These are phyloP conservation scores for Chytridiales sp. DNA, from an alignment of 371 early-diverging fungal genomes.

Conservation along the genomic window DNA sequence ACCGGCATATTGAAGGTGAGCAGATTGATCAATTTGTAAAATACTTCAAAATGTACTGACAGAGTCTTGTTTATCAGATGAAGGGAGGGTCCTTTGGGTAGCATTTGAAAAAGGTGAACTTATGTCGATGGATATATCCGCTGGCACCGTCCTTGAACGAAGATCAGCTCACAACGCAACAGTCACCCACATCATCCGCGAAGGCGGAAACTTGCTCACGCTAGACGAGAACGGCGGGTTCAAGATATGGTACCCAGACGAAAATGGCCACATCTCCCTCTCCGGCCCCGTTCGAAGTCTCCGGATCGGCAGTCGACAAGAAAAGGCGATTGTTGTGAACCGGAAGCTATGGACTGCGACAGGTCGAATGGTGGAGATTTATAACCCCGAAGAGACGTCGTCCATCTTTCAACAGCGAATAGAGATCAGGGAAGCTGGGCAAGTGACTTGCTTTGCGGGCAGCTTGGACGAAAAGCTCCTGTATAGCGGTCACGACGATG, in stretches of 20 bases:
- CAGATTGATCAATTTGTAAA: not conserved
- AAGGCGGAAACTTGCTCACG: conserved; percentile 66
- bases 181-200: conserved; percentile 64
- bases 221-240: conserved; percentile 72
- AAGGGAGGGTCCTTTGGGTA: conserved; percentile 65
- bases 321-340: conserved; percentile 48
- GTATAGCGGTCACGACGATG: conserved; percentile 77
- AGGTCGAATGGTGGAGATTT: conserved; percentile 54
- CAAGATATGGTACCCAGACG: conserved; percentile 63
- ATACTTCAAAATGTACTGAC: not conserved
- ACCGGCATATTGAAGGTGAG: conserved; percentile 17
- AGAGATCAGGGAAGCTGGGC: conserved; percentile 55
- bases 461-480: conserved; percentile 33
- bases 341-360: conserved; percentile 63
- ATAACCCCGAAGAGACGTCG: conserved; percentile 31
- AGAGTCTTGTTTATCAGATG: conserved; percentile 26
- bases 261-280: conserved; percentile 17
- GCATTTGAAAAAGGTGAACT: conserved; percentile 63
- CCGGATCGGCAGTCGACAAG: conserved; percentile 37
- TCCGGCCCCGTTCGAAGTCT: conserved; percentile 33
- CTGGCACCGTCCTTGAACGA: conserved; percentile 53
- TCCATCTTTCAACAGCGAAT: conserved; percentile 24
- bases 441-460: conserved; percentile 58
- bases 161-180: conserved; percentile 57
- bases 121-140: conserved; percentile 54